A percentile compares a stretch with the other conserved stretches of the same genome.
phyloP scores from a whole-genome alignment of 75 land plant species.

The Larix kaempferi region DNA sequence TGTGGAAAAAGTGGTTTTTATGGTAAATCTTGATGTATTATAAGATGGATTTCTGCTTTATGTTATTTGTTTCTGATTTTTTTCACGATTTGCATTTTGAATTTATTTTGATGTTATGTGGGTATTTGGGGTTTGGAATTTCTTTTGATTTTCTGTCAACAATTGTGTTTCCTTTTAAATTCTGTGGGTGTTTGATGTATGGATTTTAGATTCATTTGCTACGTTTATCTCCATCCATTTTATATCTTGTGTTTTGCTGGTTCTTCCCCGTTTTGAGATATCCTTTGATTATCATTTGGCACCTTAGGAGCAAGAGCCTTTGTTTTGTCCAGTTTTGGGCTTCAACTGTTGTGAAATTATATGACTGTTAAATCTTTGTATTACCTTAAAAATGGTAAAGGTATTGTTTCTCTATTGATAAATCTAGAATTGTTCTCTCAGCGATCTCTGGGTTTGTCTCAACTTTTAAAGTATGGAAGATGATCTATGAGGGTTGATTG shows the following conservation, averaged over 20 bases:
- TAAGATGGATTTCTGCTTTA: no score
- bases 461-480: not conserved
- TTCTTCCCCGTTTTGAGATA: not conserved
- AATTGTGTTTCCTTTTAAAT: no score
- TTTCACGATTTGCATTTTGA: not conserved
- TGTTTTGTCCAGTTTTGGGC: not conserved
- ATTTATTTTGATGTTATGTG: no score
- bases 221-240: not conserved
- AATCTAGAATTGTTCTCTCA: not conserved
- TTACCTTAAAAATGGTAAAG: no score
- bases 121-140: no score
- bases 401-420: no score
- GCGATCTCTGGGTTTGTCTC: not conserved
- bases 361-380: not conserved
- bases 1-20: not conserved
- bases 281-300: no score
- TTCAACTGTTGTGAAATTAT: not conserved
- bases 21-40: no score
- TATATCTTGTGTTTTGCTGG: not conserved
- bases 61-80: no score
- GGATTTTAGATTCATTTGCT: no score
- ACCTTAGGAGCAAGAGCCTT: not conserved
- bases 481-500: not conserved
- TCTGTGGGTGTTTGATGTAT: no score
- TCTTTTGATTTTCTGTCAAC: no score